Evolutionary conservation across 1,284 basidiomycete genomes (phyloP), one percentile per base, ranked within the genome.

Genomic region (Malassezia restricta): DNA sequence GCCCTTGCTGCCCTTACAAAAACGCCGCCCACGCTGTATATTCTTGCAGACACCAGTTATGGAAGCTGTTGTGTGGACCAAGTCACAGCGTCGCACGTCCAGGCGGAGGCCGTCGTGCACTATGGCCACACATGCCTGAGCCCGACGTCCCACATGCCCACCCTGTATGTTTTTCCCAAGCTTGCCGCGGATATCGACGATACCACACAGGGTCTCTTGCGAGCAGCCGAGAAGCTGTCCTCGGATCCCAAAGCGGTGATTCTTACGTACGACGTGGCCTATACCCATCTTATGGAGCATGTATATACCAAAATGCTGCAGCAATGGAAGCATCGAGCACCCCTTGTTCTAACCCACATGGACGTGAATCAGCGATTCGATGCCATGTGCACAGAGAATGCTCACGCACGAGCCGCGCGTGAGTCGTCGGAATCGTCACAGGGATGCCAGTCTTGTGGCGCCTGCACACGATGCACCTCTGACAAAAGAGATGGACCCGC

Each of bases 51-150:
- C 75, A 96, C 91, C 27, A 94, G 90, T 28, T 96, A 96, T 74
- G 92, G 91, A 72, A 94, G 89, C 66, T 99, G 92, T 71, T 98
- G 92, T 70, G 89, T 94, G 4, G 94, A 99, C 71, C 87, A 96
- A 65, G 85, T 98, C 3, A 86, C 89, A 7, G 91, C 92, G 5
- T 83, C 90, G 59, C 94, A 98, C 71, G 83, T 92, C 39, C 83
- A 91, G 58, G 89, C 91, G 0, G 87, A 96, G 66, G 80, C 85
- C 8, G 79, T 96, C 56, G 83, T 99, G 5, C 92, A 98, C 71
- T 96, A 94, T 67, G 92, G 94, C 0, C 87, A 95, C 76, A 90
- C 92, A 0, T 99, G 94, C 74, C 80, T 98, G 76, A 90, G 84
- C 40, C 86, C 85, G 61, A 84, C 84, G 6, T 85, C 83, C 7